phyloP scores from a whole-genome alignment of 257 asterid species.

The Verbascum thapsus region DNA sequence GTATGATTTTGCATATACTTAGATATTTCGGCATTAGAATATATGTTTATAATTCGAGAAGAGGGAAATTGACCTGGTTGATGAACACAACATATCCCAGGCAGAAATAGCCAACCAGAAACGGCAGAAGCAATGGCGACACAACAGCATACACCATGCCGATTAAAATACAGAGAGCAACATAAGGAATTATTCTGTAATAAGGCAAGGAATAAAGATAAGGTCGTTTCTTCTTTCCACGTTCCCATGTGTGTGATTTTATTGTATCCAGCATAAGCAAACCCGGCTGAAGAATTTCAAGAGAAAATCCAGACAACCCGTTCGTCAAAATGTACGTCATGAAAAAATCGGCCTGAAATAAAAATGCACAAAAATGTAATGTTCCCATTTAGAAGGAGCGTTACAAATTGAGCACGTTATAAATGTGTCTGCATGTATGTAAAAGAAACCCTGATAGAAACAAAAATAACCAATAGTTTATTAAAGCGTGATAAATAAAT shows the following conservation, averaged over 20 bases:
- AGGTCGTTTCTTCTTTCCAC: constrained; percentile 65
- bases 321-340: constrained; percentile 85
- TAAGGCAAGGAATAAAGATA: constrained; percentile 81
- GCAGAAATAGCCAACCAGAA: constrained; percentile 78
- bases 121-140: constrained; percentile 89
- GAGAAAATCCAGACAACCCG: constrained; percentile 85
- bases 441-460: too few species aligned
- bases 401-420: not conserved
- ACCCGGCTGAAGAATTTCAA: constrained; percentile 96
- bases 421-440: not conserved
- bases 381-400: constrained; percentile 5
- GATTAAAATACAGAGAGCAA: constrained; percentile 67
- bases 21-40: not conserved
- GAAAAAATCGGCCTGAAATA: constrained; percentile 82
- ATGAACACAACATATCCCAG: constrained; percentile 81
- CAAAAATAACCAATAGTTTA: too few species aligned
- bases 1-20: not conserved
- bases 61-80: constrained; percentile 67
- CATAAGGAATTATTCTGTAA: constrained; percentile 72
- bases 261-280: constrained; percentile 76
- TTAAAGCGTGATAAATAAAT: too few species aligned
- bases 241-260: constrained; percentile 62
- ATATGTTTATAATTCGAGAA: constrained; percentile 8
- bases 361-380: constrained; percentile 19
- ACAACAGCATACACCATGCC: constrained; percentile 97